Evolutionary conservation across 2,329 filamentous ascomycete genomes (phyloP).

Genomic region (Zymoseptoria tritici): DNA sequence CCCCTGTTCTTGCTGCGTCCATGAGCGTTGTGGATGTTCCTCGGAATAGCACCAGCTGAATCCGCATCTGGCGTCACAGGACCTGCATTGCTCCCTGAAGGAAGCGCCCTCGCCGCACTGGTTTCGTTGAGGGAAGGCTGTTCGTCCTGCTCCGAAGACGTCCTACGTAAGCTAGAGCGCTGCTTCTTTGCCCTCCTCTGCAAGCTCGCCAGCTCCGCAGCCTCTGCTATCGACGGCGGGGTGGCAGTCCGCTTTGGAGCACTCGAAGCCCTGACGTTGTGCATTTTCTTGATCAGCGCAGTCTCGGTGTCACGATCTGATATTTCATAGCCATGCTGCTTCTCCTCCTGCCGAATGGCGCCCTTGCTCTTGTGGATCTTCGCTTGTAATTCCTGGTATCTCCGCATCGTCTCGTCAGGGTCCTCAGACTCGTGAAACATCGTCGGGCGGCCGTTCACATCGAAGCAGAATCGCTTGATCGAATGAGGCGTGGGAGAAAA

Average conservation of each 20-base stretch:
- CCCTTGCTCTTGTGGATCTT: constrained; percentile 24
- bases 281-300: constrained; percentile 13
- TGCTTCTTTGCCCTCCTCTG: constrained; percentile 46
- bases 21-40: constrained; percentile 12
- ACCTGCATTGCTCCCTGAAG: constrained; percentile 14
- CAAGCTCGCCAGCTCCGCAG: constrained; percentile 42
- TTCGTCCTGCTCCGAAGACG: constrained; percentile 22
- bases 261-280: constrained; percentile 28
- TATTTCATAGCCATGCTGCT: constrained; percentile 21
- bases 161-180: constrained; percentile 30
- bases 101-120: constrained; percentile 15
- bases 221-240: constrained; percentile 48
- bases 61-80: constrained; percentile 31
- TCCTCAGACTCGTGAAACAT: constrained; percentile 57
- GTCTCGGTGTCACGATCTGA: constrained; percentile 13
- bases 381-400: constrained; percentile 29
- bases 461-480: constrained; percentile 69
- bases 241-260: constrained; percentile 42
- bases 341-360: constrained; percentile 21
- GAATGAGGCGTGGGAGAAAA: constrained; percentile 72
- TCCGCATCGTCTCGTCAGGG: constrained; percentile 44
- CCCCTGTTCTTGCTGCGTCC: constrained; percentile 14
- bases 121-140: constrained; percentile 23
- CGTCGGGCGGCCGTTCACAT: constrained; percentile 55
- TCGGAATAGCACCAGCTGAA: constrained; percentile 14